Evolutionary conservation across 73 alveolate species (phyloP), one percentile per base, ranked within the genome.

Genomic region (Paramecium tetraurelia): DNA sequence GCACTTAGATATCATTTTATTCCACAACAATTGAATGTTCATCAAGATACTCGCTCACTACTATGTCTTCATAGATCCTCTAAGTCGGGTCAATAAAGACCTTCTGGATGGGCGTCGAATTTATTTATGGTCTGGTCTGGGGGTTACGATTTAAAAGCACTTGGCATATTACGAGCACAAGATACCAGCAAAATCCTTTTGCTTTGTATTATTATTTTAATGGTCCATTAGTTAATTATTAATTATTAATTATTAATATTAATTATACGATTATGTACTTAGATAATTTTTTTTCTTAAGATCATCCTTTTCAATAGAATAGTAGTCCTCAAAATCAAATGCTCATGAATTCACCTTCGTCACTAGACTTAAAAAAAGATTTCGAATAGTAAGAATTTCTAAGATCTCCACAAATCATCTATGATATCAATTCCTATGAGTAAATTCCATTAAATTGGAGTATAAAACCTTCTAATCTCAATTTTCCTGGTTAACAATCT

Each of bases 81-180:
- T 35, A 2, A 85, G 9, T 18, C 38, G 93, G 86, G 59, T 59
- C 86, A 57, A 57, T 35, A 58, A 85, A 68, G 46, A 85, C 89
- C 38, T 63, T 58, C 85, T 58, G 0, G 33, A 84, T 58, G 18
- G 92, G 53, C 14, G 84, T 63, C 46, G 50, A 63, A 48, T 63
- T 63, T 10, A 12, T 63, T 63, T 63, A 63, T 63, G 84, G 84
- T 63, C 84, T 63, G 41, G 84, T 63, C 46, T 63, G 27, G 21
- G 84, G 84, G 84, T 63, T 63, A 8, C 84, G 84, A 63, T 63
- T 63, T 20, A 63, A 63, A 63, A 63, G 84, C 27, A 63, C 84
- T 63, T 63, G 50, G 46, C 69, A 31, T 63, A 63, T 63, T 63
- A 63, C 46, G 46, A 53, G 69, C 35, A 53, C 35, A 63, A 63